These are phyloP conservation scores for Lantana camara DNA, from an alignment of 257 asterid species.

Conservation along the genomic window DNA sequence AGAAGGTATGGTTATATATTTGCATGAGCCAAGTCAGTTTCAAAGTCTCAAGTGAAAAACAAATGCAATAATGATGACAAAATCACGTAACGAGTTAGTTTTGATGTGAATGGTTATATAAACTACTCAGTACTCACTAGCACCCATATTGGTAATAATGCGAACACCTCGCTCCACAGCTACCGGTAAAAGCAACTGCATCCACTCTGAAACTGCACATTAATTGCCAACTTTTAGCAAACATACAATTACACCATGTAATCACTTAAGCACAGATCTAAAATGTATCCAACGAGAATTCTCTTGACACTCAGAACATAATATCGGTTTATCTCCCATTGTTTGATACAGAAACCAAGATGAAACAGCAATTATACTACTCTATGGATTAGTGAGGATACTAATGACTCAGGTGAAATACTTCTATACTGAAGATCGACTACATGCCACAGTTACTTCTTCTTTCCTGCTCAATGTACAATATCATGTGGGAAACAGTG, in stretches of 20 bases:
- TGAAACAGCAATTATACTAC: not conserved
- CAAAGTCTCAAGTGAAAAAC: not conserved
- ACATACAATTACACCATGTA: not conserved
- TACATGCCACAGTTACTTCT: not conserved
- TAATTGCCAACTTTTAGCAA: slow-evolving; percentile 30
- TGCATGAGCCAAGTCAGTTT: slow-evolving; percentile 19
- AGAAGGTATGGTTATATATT: slow-evolving; percentile 24
- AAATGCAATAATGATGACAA: not conserved
- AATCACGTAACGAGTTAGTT: not conserved
- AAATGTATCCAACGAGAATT: slow-evolving; percentile 12
- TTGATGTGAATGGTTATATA: slow-evolving; percentile 11
- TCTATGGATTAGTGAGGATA: not conserved
- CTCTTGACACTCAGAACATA: slow-evolving; percentile 1
- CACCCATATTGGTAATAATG: slow-evolving; percentile 97
- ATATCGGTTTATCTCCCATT: not conserved
- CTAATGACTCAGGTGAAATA: not conserved
- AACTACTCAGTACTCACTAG: slow-evolving; percentile 57
- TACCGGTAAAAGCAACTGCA: slow-evolving; percentile 87
- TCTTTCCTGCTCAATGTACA: slow-evolving; percentile 3
- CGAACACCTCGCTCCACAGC: slow-evolving; percentile 80
- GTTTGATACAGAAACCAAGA: slow-evolving; percentile 2
- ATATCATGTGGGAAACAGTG: not conserved
- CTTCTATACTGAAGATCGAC: slow-evolving; percentile 3
- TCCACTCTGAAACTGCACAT: slow-evolving; percentile 92
- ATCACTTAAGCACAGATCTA: slow-evolving; percentile 11